phyloP scores from a whole-genome alignment of 257 asterid genomes.

The Eucommia ulmoides region DNA sequence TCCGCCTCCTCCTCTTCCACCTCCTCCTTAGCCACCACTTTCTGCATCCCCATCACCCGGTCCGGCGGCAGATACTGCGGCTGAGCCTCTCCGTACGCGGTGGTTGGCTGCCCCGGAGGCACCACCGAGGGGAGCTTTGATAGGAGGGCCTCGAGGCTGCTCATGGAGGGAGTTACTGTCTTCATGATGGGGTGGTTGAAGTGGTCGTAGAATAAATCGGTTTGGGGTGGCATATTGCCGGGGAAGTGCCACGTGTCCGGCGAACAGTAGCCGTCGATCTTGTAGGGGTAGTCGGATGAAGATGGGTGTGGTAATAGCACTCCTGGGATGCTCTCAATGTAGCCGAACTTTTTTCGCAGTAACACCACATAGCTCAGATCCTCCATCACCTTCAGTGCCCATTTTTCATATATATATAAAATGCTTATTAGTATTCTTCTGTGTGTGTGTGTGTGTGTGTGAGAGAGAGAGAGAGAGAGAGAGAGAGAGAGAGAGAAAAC shows the following conservation, averaged over 20 bases:
- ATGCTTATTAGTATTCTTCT: not conserved
- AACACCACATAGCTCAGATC: conserved; percentile 86
- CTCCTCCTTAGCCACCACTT: conserved; percentile 47
- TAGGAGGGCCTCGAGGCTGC: conserved; percentile 91
- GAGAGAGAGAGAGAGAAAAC: conserved; percentile 20
- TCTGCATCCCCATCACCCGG: conserved; percentile 29
- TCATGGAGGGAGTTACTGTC: conserved; percentile 92
- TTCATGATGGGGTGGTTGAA: conserved; percentile 27
- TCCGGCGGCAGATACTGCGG: conserved; percentile 15
- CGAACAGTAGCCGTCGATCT: conserved; percentile 26
- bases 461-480: not conserved
- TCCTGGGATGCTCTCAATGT: conserved; percentile 96
- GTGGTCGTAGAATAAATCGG: conserved; percentile 30
- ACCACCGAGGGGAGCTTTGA: conserved; percentile 83
- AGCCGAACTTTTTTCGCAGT: conserved; percentile 78
- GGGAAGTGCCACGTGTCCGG: conserved; percentile 49
- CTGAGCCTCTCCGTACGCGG: conserved; percentile 17
- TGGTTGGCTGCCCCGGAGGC: conserved; percentile 28
- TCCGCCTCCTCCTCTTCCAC: conserved; percentile 28
- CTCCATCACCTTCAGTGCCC: conserved; percentile 54
- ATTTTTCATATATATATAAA: not conserved
- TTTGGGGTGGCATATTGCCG: conserved; percentile 14
- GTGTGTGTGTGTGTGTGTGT: not conserved
- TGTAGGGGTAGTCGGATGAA: conserved; percentile 51
- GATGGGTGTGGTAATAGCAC: conserved; percentile 91